Evolutionary conservation across 2,329 filamentous ascomycete species (phyloP).

Genomic region (Colletotrichum siamense): DNA sequence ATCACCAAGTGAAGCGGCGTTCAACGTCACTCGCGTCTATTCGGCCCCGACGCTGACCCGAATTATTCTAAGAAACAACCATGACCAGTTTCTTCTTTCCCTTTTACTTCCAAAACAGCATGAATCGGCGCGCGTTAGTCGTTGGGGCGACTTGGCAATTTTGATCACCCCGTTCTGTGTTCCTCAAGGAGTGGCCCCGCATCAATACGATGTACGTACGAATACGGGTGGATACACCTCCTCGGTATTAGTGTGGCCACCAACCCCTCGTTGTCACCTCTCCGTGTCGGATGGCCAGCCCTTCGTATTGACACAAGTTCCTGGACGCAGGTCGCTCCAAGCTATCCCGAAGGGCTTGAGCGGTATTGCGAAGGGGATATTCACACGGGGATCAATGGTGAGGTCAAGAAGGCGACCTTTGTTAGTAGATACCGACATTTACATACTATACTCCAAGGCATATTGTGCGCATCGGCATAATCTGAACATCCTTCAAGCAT

Average conservation of each 20-base stretch:
- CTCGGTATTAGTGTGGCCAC: background rate
- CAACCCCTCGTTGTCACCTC: background rate
- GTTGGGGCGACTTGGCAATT: background rate
- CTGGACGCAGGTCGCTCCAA: background rate
- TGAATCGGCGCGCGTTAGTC: too few relatives aligned
- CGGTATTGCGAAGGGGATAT: too few relatives aligned
- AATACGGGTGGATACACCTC: conserved; percentile 2
- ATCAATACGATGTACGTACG: background rate
- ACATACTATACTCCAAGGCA: too few relatives aligned
- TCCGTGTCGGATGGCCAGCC: too few relatives aligned
- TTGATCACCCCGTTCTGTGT: background rate
- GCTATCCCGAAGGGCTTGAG: background rate
- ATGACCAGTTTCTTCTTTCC: background rate
- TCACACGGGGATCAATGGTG: too few relatives aligned
- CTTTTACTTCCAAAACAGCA: background rate
- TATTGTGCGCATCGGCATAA: too few relatives aligned
- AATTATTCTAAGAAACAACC: background rate
- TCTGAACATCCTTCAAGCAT: too few relatives aligned
- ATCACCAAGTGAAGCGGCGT: background rate
- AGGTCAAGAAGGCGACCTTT: too few relatives aligned
- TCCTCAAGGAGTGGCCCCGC: background rate
- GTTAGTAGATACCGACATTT: too few relatives aligned
- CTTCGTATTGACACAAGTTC: background rate
- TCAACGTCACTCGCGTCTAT: background rate
- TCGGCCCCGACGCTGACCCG: background rate